Percentiles rank a stretch among this genome's conserved stretches.
Evolutionary conservation across 1,139 yeast genomes (phyloP).

Genomic region (Diutina rugosa): DNA sequence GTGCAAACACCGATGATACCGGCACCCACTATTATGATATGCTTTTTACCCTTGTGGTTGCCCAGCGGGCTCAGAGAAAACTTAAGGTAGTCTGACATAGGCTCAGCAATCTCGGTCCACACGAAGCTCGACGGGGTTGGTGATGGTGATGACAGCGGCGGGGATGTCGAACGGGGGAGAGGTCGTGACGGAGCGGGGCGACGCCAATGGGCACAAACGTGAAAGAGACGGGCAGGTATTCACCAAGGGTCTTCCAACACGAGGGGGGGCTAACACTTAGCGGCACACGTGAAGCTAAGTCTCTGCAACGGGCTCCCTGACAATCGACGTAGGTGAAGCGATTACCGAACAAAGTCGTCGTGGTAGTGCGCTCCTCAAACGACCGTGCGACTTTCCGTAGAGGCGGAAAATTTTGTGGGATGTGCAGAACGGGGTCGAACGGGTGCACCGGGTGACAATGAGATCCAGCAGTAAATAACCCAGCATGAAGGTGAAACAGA

Average conservation of each 20-base stretch:
- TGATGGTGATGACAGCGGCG: background rate
- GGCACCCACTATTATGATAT: constrained; percentile 75
- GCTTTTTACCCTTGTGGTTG: constrained; percentile 47
- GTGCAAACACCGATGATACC: constrained; percentile 95
- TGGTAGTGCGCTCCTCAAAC: background rate
- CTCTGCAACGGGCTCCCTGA: background rate
- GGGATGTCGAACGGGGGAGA: background rate
- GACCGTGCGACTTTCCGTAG: background rate
- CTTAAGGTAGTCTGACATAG: constrained; percentile 24
- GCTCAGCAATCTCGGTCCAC: background rate
- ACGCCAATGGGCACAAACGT: background rate
- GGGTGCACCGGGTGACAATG: background rate
- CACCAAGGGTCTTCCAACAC: background rate
- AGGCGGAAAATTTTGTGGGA: background rate
- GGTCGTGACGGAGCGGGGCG: background rate
- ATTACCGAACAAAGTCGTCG: background rate
- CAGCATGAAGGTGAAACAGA: background rate
- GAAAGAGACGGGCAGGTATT: background rate
- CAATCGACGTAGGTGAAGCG: background rate
- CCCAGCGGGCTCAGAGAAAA: constrained; percentile 38
- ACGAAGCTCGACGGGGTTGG: background rate
- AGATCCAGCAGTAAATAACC: background rate
- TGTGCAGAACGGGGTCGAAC: background rate
- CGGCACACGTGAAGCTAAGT: background rate
- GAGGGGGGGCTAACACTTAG: background rate